phyloP scores from a whole-genome alignment of 2,329 filamentous ascomycete genomes.

The Xylaria multiplex region DNA sequence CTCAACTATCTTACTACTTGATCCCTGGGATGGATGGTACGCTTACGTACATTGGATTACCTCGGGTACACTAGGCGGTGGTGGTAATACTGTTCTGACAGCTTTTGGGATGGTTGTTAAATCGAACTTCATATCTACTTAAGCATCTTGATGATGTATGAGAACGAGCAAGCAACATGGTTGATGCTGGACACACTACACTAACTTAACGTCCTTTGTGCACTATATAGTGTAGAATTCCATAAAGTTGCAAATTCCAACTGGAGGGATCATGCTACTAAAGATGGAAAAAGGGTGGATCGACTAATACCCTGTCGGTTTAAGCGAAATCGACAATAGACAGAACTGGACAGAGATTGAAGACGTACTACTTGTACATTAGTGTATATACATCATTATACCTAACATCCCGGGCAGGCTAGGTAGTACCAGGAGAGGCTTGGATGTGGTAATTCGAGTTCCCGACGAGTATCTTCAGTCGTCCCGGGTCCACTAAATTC shows the following conservation, averaged over 20 bases:
- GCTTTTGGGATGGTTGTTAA: not conserved
- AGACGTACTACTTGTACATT: not conserved
- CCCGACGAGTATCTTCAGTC: slow-evolving; percentile 2
- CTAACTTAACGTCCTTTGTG: too few relatives aligned
- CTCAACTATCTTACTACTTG: slow-evolving; percentile 3
- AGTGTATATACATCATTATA: too few relatives aligned
- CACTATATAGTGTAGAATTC: not conserved
- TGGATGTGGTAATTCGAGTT: not conserved
- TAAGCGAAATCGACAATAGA: slow-evolving; percentile 17
- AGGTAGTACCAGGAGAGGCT: too few relatives aligned
- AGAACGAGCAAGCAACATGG: too few relatives aligned
- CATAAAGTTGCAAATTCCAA: slow-evolving; percentile 12
- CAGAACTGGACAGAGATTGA: not conserved
- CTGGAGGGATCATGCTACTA: slow-evolving; percentile 25
- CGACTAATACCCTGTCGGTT: slow-evolving; percentile 14
- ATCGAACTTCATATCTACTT: not conserved
- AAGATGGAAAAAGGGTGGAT: slow-evolving; percentile 16
- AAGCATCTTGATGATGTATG: too few relatives aligned
- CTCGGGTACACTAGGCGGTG: too few relatives aligned
- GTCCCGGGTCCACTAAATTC: not conserved
- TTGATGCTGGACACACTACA: too few relatives aligned
- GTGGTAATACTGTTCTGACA: too few relatives aligned
- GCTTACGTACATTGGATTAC: slow-evolving; percentile 3
- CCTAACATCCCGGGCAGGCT: too few relatives aligned
- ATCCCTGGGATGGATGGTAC: too few relatives aligned